These are phyloP conservation scores for Gnomoniopsis sp. DNA, from an alignment of 2,329 filamentous ascomycete species.

Conservation along the genomic window DNA sequence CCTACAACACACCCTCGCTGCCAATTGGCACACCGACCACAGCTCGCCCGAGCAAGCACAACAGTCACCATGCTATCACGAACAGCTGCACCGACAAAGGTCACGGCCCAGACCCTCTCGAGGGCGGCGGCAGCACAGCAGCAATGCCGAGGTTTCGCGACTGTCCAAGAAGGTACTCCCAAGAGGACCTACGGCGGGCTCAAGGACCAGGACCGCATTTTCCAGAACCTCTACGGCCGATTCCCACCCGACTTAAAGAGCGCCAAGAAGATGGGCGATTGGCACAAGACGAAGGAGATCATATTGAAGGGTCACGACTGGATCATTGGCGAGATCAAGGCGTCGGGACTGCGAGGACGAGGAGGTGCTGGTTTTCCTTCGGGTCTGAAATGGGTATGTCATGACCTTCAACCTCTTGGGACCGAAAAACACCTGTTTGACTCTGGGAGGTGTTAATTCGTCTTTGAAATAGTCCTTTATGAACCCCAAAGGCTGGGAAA, in stretches of 20 bases:
- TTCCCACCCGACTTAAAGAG: conserved; percentile 88
- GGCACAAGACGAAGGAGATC: conserved; percentile 99
- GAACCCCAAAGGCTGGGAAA: conserved; percentile 99
- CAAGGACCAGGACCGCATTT: conserved; percentile 96
- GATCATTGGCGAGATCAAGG: conserved; percentile 97
- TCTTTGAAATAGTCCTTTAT: conserved; percentile 76
- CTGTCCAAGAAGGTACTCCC: conserved; percentile 69
- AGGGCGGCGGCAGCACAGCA: conserved; percentile 41
- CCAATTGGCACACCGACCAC: conserved; percentile 29
- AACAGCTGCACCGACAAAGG: conserved; percentile 37
- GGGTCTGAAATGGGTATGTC: conserved; percentile 93
- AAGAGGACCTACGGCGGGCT: conserved; percentile 80
- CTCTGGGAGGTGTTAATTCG: conserved; percentile 19
- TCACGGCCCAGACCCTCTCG: conserved; percentile 37
- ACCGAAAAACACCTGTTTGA: background rate
- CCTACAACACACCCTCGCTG: conserved; percentile 14
- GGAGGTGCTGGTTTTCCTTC: conserved; percentile 98
- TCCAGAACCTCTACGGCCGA: conserved; percentile 96
- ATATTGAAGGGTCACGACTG: conserved; percentile 95
- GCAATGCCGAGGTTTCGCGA: conserved; percentile 67
- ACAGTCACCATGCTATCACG: conserved; percentile 39
- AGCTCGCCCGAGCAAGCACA: conserved; percentile 35
- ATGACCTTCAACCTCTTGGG: too few relatives aligned
- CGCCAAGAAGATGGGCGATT: conserved; percentile 97
- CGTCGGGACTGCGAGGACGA: conserved; percentile 89